A percentile compares a stretch with the other conserved stretches of the same genome.
Evolutionary conservation across 2,329 filamentous ascomycete species (phyloP).

Genomic region (Cladosporium sp.): DNA sequence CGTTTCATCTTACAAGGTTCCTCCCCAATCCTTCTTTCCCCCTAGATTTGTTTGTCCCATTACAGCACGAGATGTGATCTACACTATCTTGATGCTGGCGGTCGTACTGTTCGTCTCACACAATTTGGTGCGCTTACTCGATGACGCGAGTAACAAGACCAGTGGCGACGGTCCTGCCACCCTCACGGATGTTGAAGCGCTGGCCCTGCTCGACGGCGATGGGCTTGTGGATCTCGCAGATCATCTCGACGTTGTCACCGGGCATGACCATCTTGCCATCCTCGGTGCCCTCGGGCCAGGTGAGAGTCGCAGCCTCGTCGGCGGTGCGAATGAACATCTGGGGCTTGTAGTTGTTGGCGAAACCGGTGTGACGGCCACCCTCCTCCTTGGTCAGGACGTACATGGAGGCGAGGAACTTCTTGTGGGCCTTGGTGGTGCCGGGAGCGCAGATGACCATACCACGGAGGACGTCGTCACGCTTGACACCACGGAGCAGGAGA

Average conservation of each 20-base stretch:
- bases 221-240: slow-evolving; percentile 77
- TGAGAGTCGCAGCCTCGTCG: slow-evolving; percentile 67
- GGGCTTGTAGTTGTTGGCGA: slow-evolving; percentile 92
- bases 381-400: slow-evolving; percentile 98
- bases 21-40: background rate
- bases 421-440: slow-evolving; percentile 77
- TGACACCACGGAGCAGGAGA: slow-evolving; percentile 89
- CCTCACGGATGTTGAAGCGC: slow-evolving; percentile 97
- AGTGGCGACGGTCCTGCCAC: slow-evolving; percentile 59
- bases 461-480: slow-evolving; percentile 88
- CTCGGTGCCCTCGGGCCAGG: slow-evolving; percentile 73
- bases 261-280: slow-evolving; percentile 85
- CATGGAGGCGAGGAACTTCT: slow-evolving; percentile 89
- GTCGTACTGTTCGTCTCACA: background rate
- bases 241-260: slow-evolving; percentile 98
- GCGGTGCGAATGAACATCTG: slow-evolving; percentile 95
- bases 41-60: no score
- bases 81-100: background rate
- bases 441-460: slow-evolving; percentile 92
- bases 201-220: slow-evolving; percentile 86
- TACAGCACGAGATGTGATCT: background rate
- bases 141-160: slow-evolving; percentile 37
- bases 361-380: slow-evolving; percentile 93
- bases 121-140: slow-evolving; percentile 25
- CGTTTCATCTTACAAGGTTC: slow-evolving; percentile 8